phyloP scores from a whole-genome alignment of 1,284 basidiomycete species.

The Kalmanozyma brasiliensis region DNA sequence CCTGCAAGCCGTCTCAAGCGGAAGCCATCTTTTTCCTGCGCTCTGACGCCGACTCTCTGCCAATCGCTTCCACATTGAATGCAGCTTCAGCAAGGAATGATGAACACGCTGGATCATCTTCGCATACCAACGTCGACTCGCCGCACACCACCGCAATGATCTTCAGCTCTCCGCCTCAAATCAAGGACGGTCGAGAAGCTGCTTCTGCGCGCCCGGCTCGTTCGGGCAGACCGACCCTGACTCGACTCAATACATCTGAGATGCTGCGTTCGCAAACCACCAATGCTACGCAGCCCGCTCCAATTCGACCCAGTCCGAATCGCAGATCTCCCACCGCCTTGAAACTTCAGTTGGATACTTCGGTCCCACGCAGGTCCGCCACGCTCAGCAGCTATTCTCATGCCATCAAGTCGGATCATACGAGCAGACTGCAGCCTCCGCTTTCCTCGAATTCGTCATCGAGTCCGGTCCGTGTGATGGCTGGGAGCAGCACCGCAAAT shows the following conservation, averaged over 20 bases:
- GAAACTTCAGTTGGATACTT: slow-evolving; percentile 39
- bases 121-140: not conserved
- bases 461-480: not conserved
- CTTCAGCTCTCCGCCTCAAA: slow-evolving; percentile 8
- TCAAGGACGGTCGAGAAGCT: not conserved
- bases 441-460: slow-evolving; percentile 5
- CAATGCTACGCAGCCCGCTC: slow-evolving; percentile 7
- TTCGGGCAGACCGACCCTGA: slow-evolving; percentile 28
- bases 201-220: slow-evolving; percentile 6
- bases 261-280: slow-evolving; percentile 28
- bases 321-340: slow-evolving; percentile 28
- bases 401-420: slow-evolving; percentile 9
- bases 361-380: slow-evolving; percentile 34
- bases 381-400: slow-evolving; percentile 36
- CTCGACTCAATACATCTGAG: slow-evolving; percentile 55
- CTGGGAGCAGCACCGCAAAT: too few species aligned
- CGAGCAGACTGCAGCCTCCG: slow-evolving; percentile 3
- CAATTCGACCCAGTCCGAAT: slow-evolving; percentile 1
- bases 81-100: not conserved
- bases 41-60: slow-evolving; percentile 18
- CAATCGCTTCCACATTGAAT: not conserved
- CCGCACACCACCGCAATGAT: too few species aligned
- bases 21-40: slow-evolving; percentile 11
- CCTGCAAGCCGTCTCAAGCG: not conserved
- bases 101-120: not conserved